Evolutionary conservation across 1,284 basidiomycete genomes (phyloP).

Genomic region (Puccinia sorghi): DNA sequence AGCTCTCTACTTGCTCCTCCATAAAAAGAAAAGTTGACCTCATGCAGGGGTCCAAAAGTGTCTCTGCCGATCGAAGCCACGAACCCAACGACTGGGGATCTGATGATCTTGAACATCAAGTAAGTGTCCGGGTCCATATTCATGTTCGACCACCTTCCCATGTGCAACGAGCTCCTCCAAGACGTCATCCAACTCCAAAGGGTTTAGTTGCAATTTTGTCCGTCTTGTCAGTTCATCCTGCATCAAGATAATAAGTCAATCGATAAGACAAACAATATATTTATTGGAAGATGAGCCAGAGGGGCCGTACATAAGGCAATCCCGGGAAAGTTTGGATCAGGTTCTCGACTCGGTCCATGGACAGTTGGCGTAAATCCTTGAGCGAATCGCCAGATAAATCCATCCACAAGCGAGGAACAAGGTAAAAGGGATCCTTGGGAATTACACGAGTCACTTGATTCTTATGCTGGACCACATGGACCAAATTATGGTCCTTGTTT

Average conservation of each 20-base stretch:
- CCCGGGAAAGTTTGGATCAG: conserved; percentile 37
- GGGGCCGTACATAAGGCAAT: conserved; percentile 33
- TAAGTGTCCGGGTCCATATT: neutral
- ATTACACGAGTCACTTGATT: neutral
- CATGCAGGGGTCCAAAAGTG: conserved; percentile 28
- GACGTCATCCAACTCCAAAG: conserved; percentile 37
- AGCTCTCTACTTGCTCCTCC: too few species aligned
- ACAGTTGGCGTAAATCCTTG: conserved; percentile 19
- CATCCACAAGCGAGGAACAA: conserved; percentile 47
- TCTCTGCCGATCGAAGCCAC: conserved; percentile 11
- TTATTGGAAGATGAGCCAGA: neutral
- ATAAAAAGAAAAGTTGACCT: neutral
- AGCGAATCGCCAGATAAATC: conserved; percentile 37
- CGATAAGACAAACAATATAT: neutral
- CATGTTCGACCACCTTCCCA: conserved; percentile 24
- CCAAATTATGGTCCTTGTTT: neutral
- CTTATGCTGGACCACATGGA: neutral
- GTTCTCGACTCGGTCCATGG: conserved; percentile 31
- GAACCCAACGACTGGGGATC: conserved; percentile 12
- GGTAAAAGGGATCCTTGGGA: conserved; percentile 1
- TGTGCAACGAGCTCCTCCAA: conserved; percentile 33
- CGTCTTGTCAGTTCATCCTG: conserved; percentile 30
- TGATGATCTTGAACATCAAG: neutral
- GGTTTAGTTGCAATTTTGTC: conserved; percentile 22
- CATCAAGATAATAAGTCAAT: neutral